Percentiles rank a stretch among this genome's conserved stretches.
Conservation (phyloP, 257 asterid genomes). For the Knoxia roxburghii region DNA sequence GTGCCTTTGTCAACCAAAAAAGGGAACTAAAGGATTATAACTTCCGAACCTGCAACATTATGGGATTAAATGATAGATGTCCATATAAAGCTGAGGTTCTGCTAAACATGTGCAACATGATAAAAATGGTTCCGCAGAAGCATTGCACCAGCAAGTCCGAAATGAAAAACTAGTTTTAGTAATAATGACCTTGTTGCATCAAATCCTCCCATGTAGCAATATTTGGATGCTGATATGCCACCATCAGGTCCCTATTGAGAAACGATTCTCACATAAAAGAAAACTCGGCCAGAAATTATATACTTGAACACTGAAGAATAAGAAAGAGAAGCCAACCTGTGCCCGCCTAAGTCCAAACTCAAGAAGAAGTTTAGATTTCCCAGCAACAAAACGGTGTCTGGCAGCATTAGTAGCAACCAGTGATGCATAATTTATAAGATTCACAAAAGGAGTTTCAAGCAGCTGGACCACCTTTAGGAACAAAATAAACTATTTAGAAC, state of each 20-base stretch:
- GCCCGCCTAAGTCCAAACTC: constrained; percentile 96
- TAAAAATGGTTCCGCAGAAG: background rate
- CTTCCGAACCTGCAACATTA: background rate
- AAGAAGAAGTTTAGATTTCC: constrained; percentile 86
- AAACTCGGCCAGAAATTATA: constrained; percentile 5
- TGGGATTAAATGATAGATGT: background rate
- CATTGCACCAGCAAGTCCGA: background rate
- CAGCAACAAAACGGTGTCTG: constrained; percentile 98
- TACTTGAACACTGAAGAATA: background rate
- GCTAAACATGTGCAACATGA: background rate
- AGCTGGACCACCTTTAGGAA: constrained; percentile 84
- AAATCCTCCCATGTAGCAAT: constrained; percentile 96
- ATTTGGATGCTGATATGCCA: constrained; percentile 91
- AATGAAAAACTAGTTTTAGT: constrained; percentile 7
- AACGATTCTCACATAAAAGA: constrained; percentile 14
- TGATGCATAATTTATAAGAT: constrained; percentile 90
- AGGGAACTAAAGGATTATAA: background rate
- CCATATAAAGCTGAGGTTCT: background rate
- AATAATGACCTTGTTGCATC: constrained; percentile 87
- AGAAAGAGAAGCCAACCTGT: constrained; percentile 45
- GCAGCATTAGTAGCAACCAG: constrained; percentile 97
- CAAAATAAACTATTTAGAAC: constrained; percentile 21
- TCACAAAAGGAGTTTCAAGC: constrained; percentile 90
- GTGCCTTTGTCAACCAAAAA: background rate
- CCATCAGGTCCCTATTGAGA: constrained; percentile 94